A percentile compares a stretch with the other conserved stretches of the same genome.
phyloP scores from a whole-genome alignment of 768 basidiomycete species.

The Lactarius sanguifluus region DNA sequence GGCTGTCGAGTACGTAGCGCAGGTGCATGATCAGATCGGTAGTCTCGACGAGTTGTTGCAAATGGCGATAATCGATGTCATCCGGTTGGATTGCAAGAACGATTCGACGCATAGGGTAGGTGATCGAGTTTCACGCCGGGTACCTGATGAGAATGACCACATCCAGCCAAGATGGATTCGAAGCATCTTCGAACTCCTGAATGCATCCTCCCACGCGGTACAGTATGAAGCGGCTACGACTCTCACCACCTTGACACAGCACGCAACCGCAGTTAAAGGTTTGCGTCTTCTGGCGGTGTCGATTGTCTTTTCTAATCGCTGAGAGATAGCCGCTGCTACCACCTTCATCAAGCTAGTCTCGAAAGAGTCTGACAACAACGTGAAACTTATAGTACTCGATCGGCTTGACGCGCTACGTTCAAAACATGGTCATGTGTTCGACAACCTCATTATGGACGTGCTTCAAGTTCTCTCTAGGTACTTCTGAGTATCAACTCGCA shows the following conservation, averaged over 20 bases:
- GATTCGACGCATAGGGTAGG: constrained; percentile 82
- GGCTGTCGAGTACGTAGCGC: constrained; percentile 88
- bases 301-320: background rate
- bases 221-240: constrained; percentile 98
- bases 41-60: constrained; percentile 89
- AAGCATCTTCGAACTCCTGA: constrained; percentile 88
- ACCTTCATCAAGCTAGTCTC: constrained; percentile 85
- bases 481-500: background rate
- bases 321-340: constrained; percentile 72
- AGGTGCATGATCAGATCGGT: constrained; percentile 79
- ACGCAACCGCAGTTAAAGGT: constrained; percentile 96
- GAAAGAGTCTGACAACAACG: constrained; percentile 98
- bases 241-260: constrained; percentile 90
- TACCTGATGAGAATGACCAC: background rate
- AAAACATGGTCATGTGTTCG: constrained; percentile 86
- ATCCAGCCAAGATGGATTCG: constrained; percentile 88
- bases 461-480: constrained; percentile 86
- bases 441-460: constrained; percentile 93
- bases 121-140: constrained; percentile 19
- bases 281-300: constrained; percentile 17
- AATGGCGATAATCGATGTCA: constrained; percentile 94
- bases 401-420: constrained; percentile 79
- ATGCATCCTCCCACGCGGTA: constrained; percentile 86
- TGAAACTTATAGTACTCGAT: constrained; percentile 95
- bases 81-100: constrained; percentile 82